These are phyloP conservation scores for Lasiosphaeria ovina DNA, from an alignment of 495 filamentous ascomycete species.

Conservation along the genomic window DNA sequence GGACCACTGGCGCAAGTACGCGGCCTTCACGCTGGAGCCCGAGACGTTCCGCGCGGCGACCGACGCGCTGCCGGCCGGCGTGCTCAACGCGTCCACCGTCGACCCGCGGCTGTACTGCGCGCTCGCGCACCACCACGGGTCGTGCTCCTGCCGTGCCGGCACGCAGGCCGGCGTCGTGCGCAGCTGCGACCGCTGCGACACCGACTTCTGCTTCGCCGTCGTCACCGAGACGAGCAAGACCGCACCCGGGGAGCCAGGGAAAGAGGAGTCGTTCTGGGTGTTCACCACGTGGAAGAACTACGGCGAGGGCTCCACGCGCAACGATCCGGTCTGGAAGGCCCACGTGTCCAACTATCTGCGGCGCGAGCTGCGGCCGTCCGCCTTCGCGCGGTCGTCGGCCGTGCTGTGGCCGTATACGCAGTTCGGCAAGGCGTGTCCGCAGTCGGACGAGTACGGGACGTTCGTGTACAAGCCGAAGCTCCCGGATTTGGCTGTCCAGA, in stretches of 20 bases:
- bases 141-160: not conserved
- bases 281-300: constrained; percentile 1
- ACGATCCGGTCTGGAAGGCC: not conserved
- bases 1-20: not conserved
- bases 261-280: not conserved
- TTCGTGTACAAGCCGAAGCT: not conserved
- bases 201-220: constrained; percentile 3
- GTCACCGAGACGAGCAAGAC: not conserved
- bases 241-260: not conserved
- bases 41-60: not conserved
- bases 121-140: not conserved
- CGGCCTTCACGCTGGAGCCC: not conserved
- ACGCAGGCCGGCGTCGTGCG: not conserved
- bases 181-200: constrained; percentile 2
- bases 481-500: not conserved
- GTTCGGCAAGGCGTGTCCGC: not conserved
- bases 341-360: not conserved
- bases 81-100: not conserved
- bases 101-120: not conserved
- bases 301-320: not conserved
- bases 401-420: constrained; percentile 1
- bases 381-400: not conserved
- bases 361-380: not conserved
- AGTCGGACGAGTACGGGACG: constrained; percentile 1
- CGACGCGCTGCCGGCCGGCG: not conserved